Conservation (phyloP, 208 protist genomes). For the Crithidia expoeki region DNA sequence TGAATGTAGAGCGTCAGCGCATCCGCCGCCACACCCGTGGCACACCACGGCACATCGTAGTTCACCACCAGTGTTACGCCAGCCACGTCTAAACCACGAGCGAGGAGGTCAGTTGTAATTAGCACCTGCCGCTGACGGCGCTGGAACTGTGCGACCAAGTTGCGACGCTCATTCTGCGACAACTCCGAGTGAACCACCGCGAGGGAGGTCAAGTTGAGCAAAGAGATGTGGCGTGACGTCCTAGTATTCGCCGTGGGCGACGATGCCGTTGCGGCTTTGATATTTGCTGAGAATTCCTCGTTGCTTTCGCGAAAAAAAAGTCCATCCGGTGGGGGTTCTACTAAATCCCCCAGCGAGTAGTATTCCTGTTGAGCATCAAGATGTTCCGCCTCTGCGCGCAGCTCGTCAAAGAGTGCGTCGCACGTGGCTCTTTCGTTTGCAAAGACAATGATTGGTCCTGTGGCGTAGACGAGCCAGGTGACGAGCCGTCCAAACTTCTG, state of each 20-base stretch:
- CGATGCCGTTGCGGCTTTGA: neutral
- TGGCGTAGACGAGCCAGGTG: conserved; percentile 63
- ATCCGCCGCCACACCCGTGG: conserved; percentile 28
- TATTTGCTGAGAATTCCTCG: neutral
- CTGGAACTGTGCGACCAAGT: conserved; percentile 96
- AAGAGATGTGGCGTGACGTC: conserved; percentile 8
- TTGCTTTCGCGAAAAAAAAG: conserved; percentile 19
- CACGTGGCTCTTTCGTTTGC: conserved; percentile 77
- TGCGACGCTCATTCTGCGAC: conserved; percentile 89
- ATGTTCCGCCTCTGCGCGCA: conserved; percentile 57
- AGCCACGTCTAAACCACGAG: conserved; percentile 95
- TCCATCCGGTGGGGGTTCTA: conserved; percentile 48
- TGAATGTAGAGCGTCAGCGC: conserved; percentile 95
- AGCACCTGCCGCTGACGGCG: conserved; percentile 94
- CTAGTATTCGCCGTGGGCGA: neutral
- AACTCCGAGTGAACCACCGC: conserved; percentile 83
- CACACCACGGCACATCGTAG: conserved; percentile 95
- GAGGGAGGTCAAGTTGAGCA: conserved; percentile 58
- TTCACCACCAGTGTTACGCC: conserved; percentile 97
- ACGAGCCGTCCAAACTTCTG: conserved; percentile 81
- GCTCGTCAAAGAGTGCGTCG: conserved; percentile 69
- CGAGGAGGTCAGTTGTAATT: conserved; percentile 97
- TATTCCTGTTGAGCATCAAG: conserved; percentile 49
- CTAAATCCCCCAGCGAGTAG: conserved; percentile 45
- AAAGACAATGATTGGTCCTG: conserved; percentile 75